Base-by-base conservation (phyloP, 1,139 yeast species). In the Saccharomyces uvarum region DNA sequence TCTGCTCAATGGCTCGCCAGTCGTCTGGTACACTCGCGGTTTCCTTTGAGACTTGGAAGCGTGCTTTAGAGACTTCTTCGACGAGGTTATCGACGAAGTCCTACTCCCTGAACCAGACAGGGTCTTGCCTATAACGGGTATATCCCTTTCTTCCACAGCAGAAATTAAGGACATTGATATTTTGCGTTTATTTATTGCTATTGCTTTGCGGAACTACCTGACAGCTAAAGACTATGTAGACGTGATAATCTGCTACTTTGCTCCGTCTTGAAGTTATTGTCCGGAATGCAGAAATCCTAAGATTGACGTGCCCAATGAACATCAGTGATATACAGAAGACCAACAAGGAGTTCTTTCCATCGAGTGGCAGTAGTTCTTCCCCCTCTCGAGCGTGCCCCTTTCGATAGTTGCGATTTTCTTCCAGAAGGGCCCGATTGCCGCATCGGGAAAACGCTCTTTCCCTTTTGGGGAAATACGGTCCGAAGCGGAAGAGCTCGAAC, bases 1-100 rank as follows among this genome's bases (percentile, higher is more conserved):
- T 59, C 78, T 80, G 48, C 86, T 81, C 59, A 84, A 74, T 26
- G 86, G 87, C 63, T 79, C 80, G 31, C 86, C 88, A 60, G 50
- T 47, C 5, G 51, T 53, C 16, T 84, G 88, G 68, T 86, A 86
- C 51, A 14, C 44, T 24, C 31, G 31, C 4, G 51, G 29, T n/a
- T 14, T 28, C 27, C 26, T 26, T 13, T 16, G 21, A 13, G 51
- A 14, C 51, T 33, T 49, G 46, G 24, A 21, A 16, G 46, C 3
- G 9, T 9, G 33, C 33, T 31, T 31, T 31, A 31, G 33, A 14
- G 33, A 3, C 33, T 31, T 31, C 33, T 52, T 75, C 33, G 33
- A 31, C 33, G 33, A 31, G 6, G 33, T 31, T 31, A 31, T 31
- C 3, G 33, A 31, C 33, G 52, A 49, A 14, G 52, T 33, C 8